These are phyloP conservation scores for Sugiyamaella smithiae DNA, from an alignment of 805 yeast genomes.

Conservation along the genomic window DNA sequence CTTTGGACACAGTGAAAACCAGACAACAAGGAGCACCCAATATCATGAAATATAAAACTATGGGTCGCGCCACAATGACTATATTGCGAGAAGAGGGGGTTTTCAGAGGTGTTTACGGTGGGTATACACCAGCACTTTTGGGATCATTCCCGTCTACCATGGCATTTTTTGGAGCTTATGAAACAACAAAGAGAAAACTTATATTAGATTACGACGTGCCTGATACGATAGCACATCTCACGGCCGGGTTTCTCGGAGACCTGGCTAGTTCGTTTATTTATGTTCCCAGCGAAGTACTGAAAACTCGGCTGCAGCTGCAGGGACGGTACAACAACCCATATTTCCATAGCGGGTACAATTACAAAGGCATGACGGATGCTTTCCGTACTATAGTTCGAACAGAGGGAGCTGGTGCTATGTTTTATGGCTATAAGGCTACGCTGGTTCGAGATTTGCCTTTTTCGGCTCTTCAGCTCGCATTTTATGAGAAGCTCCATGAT, in stretches of 20 bases:
- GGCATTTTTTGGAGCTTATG: conserved; percentile 91
- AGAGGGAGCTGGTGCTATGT: conserved; percentile 77
- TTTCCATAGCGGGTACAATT: conserved; percentile 83
- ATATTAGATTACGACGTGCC: conserved; percentile 62
- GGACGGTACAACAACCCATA: conserved; percentile 79
- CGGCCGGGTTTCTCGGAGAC: conserved; percentile 93
- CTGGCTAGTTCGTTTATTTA: conserved; percentile 82
- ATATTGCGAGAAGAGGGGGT: conserved; percentile 85
- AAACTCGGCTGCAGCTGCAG: conserved; percentile 90
- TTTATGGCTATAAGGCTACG: conserved; percentile 93
- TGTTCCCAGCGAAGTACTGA: conserved; percentile 93
- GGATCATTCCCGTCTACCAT: conserved; percentile 92
- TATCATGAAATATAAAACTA: conserved; percentile 63
- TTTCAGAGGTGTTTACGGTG: conserved; percentile 81
- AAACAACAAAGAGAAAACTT: conserved; percentile 67
- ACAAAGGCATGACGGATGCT: conserved; percentile 72
- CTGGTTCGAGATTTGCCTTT: conserved; percentile 90
- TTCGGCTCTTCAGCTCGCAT: conserved; percentile 93
- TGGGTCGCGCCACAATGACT: conserved; percentile 71
- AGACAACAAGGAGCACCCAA: conserved; percentile 93
- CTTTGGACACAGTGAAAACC: conserved; percentile 93
- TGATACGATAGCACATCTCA: conserved; percentile 75
- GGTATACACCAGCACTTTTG: conserved; percentile 85
- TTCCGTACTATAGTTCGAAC: conserved; percentile 53
- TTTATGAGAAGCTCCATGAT: conserved; percentile 66